These are phyloP conservation scores for Amphibolis antarctica DNA, from an alignment of 106 monocot genomes.

Conservation along the genomic window DNA sequence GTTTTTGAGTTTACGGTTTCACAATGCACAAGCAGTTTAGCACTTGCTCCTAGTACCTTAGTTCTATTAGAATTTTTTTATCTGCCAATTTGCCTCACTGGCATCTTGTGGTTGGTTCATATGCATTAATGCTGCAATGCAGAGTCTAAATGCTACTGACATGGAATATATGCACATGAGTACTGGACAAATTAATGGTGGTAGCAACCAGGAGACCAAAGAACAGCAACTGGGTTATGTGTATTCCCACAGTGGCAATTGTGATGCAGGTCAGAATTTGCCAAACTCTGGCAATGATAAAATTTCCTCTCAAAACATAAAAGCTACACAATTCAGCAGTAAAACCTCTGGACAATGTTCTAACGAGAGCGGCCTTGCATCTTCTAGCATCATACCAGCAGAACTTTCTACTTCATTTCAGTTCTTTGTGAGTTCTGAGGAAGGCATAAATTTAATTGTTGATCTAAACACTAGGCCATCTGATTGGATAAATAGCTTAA, in stretches of 20 bases:
- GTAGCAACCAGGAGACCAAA: background rate
- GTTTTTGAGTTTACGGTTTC: background rate
- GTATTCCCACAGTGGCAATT: background rate
- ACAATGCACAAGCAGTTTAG: background rate
- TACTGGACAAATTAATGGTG: background rate
- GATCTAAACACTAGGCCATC: constrained; percentile 53
- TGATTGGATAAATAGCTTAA: constrained; percentile 63
- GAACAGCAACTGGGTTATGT: background rate
- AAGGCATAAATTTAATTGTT: constrained; percentile 62
- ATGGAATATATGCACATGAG: background rate
- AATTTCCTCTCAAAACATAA: background rate
- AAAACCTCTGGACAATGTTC: constrained; percentile 6
- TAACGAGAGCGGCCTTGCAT: constrained; percentile 15
- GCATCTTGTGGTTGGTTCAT: too few species aligned
- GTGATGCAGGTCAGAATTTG: background rate
- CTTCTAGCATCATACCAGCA: constrained; percentile 9
- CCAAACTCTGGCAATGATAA: background rate
- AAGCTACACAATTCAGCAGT: background rate
- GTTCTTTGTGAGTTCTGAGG: constrained; percentile 68
- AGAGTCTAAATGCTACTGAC: background rate
- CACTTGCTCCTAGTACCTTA: background rate
- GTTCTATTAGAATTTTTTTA: background rate
- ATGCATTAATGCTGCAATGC: background rate
- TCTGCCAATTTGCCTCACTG: background rate
- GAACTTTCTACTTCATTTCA: constrained; percentile 44